Evolutionary conservation across 1,139 yeast species (phyloP), one percentile per base, ranked within the genome.

Genomic region (Blastobotrys arbuscula): DNA sequence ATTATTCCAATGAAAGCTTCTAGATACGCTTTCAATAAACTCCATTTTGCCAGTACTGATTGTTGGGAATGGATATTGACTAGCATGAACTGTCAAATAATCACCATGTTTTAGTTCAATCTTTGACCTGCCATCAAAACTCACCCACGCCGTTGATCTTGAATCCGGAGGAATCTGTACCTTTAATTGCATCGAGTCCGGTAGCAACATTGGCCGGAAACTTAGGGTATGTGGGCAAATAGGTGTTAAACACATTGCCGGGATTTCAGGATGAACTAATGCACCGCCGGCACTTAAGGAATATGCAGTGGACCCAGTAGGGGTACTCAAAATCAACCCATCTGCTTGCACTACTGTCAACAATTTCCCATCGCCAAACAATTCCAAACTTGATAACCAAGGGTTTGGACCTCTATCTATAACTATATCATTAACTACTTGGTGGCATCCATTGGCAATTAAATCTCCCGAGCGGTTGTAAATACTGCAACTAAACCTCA

Each of bases 251-350:
- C 89, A 81, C 39, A 88, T 84, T 8, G 95, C 95, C 57, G 88
- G 82, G 13, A 88, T 95, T 24, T 87, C 87, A 0, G 96, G 96
- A 59, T 88, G 95, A 1, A 88, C 94, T 45, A 88, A 72, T 0
- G 95, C 82, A 0, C 96, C 96, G 15, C 96, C 96, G 0, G 96
- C 96, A 37, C 94, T 83, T 35, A 88, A 70, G 0, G 95, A 85
- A 63, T 88, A 88, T 0, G 96, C 96, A 0, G 96, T 88, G 1
- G 95, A 85, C 0, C 96, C 96, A 0, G 96, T 88, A 3, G 96
- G 96, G 0, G 96, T 87, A 0, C 95, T 94, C 36, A 88, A 75
- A 51, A 88, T 87, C 28, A 88, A 67, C 0, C 96, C 96, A 64
- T 88, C 96, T 0, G 96, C 95, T 63, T 87, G 96, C 0, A 92